phyloP scores from a whole-genome alignment of 768 basidiomycete species.

The Amanita muscaria region DNA sequence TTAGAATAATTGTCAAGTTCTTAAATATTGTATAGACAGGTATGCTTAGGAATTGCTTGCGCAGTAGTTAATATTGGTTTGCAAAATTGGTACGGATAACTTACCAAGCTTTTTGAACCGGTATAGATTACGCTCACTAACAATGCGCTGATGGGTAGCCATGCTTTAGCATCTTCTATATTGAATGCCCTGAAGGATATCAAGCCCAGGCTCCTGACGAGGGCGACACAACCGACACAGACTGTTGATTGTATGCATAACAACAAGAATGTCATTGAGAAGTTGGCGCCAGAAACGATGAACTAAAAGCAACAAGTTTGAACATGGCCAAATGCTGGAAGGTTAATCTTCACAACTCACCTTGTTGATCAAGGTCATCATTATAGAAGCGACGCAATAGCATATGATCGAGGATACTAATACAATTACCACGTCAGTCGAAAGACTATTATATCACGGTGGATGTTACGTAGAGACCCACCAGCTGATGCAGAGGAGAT shows the following conservation, averaged over 20 bases:
- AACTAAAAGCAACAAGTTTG: too few relatives aligned
- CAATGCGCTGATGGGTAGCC: constrained; percentile 92
- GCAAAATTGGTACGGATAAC: constrained; percentile 18
- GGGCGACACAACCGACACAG: constrained; percentile 68
- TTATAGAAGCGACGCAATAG: constrained; percentile 87
- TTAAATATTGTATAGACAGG: constrained; percentile 99
- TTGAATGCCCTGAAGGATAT: constrained; percentile 85
- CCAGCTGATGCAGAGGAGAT: constrained; percentile 19
- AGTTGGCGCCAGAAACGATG: constrained; percentile 86
- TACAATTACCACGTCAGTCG: too few relatives aligned
- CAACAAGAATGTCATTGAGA: constrained; percentile 96
- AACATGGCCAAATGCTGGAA: too few relatives aligned
- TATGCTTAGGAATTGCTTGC: constrained; percentile 92
- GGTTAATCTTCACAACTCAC: constrained; percentile 28
- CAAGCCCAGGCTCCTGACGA: constrained; percentile 65
- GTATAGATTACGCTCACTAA: constrained; percentile 96
- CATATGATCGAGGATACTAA: constrained; percentile 74
- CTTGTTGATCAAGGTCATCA: constrained; percentile 98
- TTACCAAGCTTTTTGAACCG: constrained; percentile 90
- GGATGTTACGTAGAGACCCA: too few relatives aligned
- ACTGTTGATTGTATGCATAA: constrained; percentile 87
- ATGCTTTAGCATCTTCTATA: constrained; percentile 73
- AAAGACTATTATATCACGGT: too few relatives aligned
- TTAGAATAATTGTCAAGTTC: constrained; percentile 97
- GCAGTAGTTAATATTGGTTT: neutral